These are phyloP conservation scores for Aspergillus brunneoviolaceus DNA, from an alignment of 2,329 filamentous ascomycete species.

Conservation along the genomic window DNA sequence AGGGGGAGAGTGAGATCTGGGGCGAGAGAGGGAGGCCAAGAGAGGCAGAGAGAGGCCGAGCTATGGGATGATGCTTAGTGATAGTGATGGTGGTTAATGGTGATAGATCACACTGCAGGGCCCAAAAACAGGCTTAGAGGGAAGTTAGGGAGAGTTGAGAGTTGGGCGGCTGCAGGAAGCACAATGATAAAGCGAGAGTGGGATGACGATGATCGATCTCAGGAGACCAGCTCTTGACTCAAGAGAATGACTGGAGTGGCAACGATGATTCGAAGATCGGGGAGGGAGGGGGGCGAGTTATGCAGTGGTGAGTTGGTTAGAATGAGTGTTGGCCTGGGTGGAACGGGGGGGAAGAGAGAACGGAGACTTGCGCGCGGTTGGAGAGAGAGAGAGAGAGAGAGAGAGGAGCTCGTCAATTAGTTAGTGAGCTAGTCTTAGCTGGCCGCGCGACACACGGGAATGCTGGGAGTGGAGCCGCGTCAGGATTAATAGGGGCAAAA, in stretches of 20 bases:
- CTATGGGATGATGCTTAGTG: slow-evolving; percentile 3
- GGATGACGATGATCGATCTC: not conserved
- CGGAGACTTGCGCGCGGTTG: too few species aligned
- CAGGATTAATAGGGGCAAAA: not conserved
- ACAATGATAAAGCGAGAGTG: slow-evolving; percentile 14
- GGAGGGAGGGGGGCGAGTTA: not conserved
- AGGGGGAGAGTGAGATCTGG: slow-evolving; percentile 1
- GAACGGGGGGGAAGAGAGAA: not conserved
- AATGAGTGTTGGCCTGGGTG: not conserved
- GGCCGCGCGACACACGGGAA: too few species aligned
- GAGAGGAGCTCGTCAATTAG: too few species aligned
- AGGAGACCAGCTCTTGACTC: slow-evolving; percentile 9
- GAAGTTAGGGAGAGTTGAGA: slow-evolving; percentile 6
- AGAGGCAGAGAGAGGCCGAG: not conserved
- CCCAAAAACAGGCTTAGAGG: slow-evolving; percentile 4
- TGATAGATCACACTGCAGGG: slow-evolving; percentile 10
- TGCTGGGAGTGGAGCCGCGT: not conserved
- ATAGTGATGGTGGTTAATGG: not conserved
- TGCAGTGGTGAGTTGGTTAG: slow-evolving; percentile 11
- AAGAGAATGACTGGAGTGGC: slow-evolving; percentile 1
- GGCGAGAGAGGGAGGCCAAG: not conserved
- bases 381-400: too few species aligned
- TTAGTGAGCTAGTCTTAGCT: too few species aligned
- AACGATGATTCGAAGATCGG: slow-evolving; percentile 8
- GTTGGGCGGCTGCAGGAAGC: slow-evolving; percentile 9